A percentile compares a stretch with the other conserved stretches of the same genome.
phyloP scores from a whole-genome alignment of 495 filamentous ascomycete species.

The Annulohypoxylon moriforme region DNA sequence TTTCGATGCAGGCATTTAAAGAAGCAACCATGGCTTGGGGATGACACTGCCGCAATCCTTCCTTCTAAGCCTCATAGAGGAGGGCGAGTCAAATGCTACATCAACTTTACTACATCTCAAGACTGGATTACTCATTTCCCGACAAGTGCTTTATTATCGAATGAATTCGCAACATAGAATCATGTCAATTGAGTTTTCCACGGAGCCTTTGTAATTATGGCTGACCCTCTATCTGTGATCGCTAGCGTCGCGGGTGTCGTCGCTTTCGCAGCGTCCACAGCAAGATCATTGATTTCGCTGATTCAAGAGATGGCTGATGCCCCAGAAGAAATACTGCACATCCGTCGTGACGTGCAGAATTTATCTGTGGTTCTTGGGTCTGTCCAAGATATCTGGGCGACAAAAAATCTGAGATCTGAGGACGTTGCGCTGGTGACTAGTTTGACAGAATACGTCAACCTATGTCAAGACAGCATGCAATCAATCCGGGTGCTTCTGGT shows the following conservation, averaged over 20 bases:
- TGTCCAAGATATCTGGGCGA: conserved; percentile 17
- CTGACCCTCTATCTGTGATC: conserved; percentile 37
- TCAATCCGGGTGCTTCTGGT: conserved; percentile 19
- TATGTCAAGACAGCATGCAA: conserved; percentile 27
- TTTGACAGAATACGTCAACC: conserved; percentile 24
- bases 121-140: not conserved
- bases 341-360: conserved; percentile 36
- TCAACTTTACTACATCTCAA: not conserved
- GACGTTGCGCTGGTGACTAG: conserved; percentile 24
- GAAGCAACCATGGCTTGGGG: not conserved
- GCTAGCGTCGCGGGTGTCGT: conserved; percentile 35
- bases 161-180: not conserved
- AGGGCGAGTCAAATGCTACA: not conserved
- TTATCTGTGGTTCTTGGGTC: conserved; percentile 32
- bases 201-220: conserved; percentile 19
- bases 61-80: not conserved
- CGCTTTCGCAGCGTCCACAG: conserved; percentile 33
- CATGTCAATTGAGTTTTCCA: not conserved
- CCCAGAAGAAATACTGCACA: conserved; percentile 33
- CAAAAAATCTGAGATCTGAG: conserved; percentile 23
- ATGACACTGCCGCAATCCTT: conserved; percentile 2
- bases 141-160: not conserved
- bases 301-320: conserved; percentile 34
- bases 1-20: not conserved
- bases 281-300: conserved; percentile 28